These are phyloP conservation scores for Grigorovia transvaalensis DNA, from an alignment of 805 yeast genomes.

Conservation along the genomic window DNA sequence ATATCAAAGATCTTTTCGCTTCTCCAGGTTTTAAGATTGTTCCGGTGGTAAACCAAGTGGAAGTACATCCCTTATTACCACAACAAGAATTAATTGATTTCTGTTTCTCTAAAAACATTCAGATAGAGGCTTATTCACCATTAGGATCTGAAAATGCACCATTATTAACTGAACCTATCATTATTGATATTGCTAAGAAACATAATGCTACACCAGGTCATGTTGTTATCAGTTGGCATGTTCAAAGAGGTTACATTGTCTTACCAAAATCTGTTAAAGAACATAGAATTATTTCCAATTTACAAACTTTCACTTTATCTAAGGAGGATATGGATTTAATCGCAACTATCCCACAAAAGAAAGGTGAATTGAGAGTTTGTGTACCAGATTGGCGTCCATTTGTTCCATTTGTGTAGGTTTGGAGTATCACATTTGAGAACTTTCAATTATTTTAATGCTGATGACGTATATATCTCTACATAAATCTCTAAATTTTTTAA, in stretches of 20 bases:
- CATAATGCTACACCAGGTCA: slow-evolving; percentile 36
- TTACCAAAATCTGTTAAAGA: slow-evolving; percentile 41
- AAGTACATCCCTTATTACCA: slow-evolving; percentile 63
- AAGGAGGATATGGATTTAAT: slow-evolving; percentile 30
- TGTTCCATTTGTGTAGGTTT: slow-evolving; percentile 1
- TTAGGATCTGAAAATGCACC: slow-evolving; percentile 55
- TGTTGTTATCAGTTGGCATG: slow-evolving; percentile 48
- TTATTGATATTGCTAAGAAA: slow-evolving; percentile 37
- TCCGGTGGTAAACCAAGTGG: slow-evolving; percentile 71
- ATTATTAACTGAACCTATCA: slow-evolving; percentile 34
- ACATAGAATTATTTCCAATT: slow-evolving; percentile 33
- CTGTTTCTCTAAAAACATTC: slow-evolving; percentile 42
- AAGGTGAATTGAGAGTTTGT: slow-evolving; percentile 26
- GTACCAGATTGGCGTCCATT: slow-evolving; percentile 22
- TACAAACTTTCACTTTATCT: slow-evolving; percentile 24
- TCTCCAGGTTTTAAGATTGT: slow-evolving; percentile 38
- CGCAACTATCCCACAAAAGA: slow-evolving; percentile 17
- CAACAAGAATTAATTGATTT: slow-evolving; percentile 48
- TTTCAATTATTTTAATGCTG: neutral
- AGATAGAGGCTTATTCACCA: slow-evolving; percentile 69
- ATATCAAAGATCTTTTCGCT: slow-evolving; percentile 40
- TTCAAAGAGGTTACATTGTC: slow-evolving; percentile 44
- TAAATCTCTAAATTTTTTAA: too few species aligned
- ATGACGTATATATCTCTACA: neutral
- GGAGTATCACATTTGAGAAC: neutral